Evolutionary conservation across 2,329 filamentous ascomycete genomes (phyloP).

Genomic region (Chrysoporthe puriensis): DNA sequence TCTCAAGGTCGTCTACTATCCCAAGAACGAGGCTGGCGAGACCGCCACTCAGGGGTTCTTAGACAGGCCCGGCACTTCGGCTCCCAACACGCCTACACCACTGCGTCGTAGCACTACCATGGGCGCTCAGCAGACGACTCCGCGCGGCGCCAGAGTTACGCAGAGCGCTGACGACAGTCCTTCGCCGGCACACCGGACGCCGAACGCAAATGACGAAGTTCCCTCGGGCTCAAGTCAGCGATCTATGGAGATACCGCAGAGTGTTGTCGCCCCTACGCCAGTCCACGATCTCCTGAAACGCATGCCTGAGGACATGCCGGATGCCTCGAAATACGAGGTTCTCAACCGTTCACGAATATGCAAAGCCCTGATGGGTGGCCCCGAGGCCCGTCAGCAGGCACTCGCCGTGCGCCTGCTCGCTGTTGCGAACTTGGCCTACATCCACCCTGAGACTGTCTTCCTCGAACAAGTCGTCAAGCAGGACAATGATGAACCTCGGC

Average conservation of each 20-base stretch:
- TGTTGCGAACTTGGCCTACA: slow-evolving; percentile 88
- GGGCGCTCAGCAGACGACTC: slow-evolving; percentile 47
- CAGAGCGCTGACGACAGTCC: slow-evolving; percentile 48
- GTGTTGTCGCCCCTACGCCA: slow-evolving; percentile 53
- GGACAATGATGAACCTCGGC: slow-evolving; percentile 86
- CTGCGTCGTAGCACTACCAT: slow-evolving; percentile 69
- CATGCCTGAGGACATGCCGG: slow-evolving; percentile 67
- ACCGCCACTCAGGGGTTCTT: slow-evolving; percentile 25
- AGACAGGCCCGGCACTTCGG: slow-evolving; percentile 43
- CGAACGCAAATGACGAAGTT: slow-evolving; percentile 45
- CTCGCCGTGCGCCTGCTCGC: slow-evolving; percentile 83
- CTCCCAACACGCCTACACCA: slow-evolving; percentile 75
- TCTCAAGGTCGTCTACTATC: slow-evolving; percentile 81
- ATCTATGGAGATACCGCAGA: slow-evolving; percentile 67
- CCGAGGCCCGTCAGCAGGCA: slow-evolving; percentile 71
- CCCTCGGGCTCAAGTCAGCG: slow-evolving; percentile 53
- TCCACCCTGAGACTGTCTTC: slow-evolving; percentile 82
- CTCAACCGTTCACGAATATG: slow-evolving; percentile 82
- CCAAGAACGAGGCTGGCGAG: slow-evolving; percentile 42
- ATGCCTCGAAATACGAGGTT: slow-evolving; percentile 78
- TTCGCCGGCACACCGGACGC: slow-evolving; percentile 51
- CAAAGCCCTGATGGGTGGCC: slow-evolving; percentile 73
- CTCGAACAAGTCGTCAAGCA: slow-evolving; percentile 83
- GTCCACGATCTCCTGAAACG: slow-evolving; percentile 61
- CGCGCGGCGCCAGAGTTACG: slow-evolving; percentile 41